phyloP scores from a whole-genome alignment of 2,329 filamentous ascomycete species.

The Grosmannia serpens region DNA sequence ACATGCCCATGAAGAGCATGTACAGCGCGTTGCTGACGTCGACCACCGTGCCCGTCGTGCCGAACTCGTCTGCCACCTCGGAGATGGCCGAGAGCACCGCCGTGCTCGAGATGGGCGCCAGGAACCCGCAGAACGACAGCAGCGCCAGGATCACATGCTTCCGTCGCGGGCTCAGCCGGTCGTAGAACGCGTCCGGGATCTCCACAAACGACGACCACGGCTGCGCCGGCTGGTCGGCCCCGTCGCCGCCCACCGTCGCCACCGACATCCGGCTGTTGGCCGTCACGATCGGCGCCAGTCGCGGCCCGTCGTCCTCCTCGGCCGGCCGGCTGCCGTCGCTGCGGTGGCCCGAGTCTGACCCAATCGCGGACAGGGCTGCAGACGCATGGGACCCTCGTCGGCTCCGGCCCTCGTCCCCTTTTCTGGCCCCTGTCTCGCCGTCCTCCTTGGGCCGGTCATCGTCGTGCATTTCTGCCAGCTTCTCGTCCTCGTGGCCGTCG shows the following conservation, averaged over 20 bases:
- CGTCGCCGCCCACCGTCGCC: slow-evolving; percentile 13
- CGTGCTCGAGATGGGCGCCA: slow-evolving; percentile 59
- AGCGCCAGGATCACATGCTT: slow-evolving; percentile 59
- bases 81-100: slow-evolving; percentile 54
- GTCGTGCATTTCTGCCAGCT: neutral
- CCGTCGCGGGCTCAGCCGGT: slow-evolving; percentile 45
- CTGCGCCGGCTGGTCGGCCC: slow-evolving; percentile 16
- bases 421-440: neutral
- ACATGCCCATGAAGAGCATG: slow-evolving; percentile 58
- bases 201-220: slow-evolving; percentile 21
- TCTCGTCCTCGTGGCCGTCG: neutral
- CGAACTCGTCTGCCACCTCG: slow-evolving; percentile 48
- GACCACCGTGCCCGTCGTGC: slow-evolving; percentile 50
- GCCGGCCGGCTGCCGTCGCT: neutral
- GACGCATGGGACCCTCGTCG: neutral
- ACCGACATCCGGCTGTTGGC: neutral
- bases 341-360: too few species aligned
- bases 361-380: neutral
- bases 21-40: slow-evolving; percentile 60
- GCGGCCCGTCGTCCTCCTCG: neutral
- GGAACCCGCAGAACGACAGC: slow-evolving; percentile 62
- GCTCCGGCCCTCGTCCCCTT: neutral
- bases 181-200: slow-evolving; percentile 48
- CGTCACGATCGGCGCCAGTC: neutral
- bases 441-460: neutral